Evolutionary conservation across 2,329 filamentous ascomycete species (phyloP).

Genomic region (Stachybotrys echinatus): DNA sequence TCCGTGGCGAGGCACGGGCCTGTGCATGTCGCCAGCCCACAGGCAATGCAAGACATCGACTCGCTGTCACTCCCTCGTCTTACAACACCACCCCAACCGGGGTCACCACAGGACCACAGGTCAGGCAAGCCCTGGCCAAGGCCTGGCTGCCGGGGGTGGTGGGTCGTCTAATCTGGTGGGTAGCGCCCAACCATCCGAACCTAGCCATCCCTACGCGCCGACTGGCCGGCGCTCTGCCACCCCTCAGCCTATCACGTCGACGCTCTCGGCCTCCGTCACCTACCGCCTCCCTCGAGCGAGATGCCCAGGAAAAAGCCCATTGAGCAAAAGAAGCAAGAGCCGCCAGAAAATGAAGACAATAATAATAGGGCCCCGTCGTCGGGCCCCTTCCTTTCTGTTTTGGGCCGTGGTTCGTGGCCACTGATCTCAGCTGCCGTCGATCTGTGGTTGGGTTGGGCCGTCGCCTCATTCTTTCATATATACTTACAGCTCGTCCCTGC

Average conservation of each 20-base stretch:
- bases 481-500: neutral
- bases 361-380: neutral
- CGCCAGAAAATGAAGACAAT: neutral
- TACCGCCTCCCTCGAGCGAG: neutral
- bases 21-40: conserved; percentile 3
- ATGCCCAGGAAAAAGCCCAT: neutral
- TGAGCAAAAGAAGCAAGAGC: neutral
- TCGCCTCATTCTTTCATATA: neutral
- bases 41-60: conserved; percentile 35
- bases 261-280: neutral
- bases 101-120: neutral
- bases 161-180: conserved; percentile 28
- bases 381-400: neutral
- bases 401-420: neutral
- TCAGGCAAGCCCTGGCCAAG: neutral
- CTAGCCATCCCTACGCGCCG: conserved; percentile 22
- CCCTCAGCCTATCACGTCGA: conserved; percentile 25
- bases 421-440: neutral
- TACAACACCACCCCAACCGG: conserved; percentile 20
- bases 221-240: conserved; percentile 22
- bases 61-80: conserved; percentile 31
- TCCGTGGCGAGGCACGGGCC: conserved; percentile 19
- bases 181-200: conserved; percentile 29
- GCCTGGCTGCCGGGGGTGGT: conserved; percentile 11
- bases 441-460: neutral